Percentiles rank a stretch among this genome's conserved stretches.
Evolutionary conservation across 176 grass and related monocot genomes (phyloP).

Genomic region (Hordeum marinum): DNA sequence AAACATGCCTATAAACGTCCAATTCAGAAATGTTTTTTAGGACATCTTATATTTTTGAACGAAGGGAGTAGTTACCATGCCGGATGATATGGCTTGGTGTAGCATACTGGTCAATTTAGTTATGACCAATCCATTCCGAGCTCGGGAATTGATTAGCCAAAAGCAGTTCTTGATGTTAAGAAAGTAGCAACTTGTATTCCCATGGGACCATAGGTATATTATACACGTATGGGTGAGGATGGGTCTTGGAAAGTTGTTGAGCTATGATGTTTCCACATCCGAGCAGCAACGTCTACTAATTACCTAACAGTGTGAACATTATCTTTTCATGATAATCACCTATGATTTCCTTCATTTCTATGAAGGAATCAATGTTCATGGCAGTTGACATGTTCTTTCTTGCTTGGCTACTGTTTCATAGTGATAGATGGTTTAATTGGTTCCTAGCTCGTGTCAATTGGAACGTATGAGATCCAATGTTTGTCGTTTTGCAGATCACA

Average conservation of each 20-base stretch:
- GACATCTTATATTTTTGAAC: too few species aligned
- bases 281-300: neutral
- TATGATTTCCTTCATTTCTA: neutral
- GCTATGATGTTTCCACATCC: neutral
- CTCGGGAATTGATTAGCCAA: neutral
- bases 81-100: neutral
- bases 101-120: neutral
- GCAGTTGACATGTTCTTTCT: neutral
- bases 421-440: neutral
- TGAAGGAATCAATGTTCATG: neutral
- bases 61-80: neutral
- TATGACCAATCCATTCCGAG: neutral
- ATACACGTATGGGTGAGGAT: neutral
- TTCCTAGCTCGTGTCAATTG: neutral
- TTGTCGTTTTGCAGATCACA: conserved; percentile 46
- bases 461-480: neutral
- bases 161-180: neutral
- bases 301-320: neutral
- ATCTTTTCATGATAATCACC: neutral
- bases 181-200: too few species aligned
- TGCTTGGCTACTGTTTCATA: neutral
- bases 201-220: too few species aligned
- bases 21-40: too few species aligned
- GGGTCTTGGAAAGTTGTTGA: neutral
- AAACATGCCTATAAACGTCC: too few species aligned